Evolutionary conservation across 345 rosid genomes (phyloP).

Genomic region (Populus euphratica): DNA sequence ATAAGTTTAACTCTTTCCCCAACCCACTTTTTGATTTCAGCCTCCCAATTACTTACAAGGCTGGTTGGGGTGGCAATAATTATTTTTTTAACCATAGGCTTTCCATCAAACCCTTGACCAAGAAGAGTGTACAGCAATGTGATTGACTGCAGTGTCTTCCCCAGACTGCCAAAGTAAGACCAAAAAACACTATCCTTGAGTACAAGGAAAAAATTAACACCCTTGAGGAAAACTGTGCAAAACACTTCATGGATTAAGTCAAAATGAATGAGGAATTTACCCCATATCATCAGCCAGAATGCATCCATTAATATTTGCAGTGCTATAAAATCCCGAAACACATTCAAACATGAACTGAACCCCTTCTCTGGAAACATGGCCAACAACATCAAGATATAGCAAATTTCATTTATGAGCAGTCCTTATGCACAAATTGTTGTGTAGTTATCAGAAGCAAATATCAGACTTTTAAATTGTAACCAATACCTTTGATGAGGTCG

Average conservation of each 20-base stretch:
- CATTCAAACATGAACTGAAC: conserved; percentile 99
- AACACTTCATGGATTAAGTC: background rate
- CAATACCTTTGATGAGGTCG: conserved; percentile 97
- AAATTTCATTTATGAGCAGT: conserved; percentile 1
- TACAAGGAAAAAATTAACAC: background rate
- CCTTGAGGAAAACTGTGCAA: background rate
- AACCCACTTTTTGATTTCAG: conserved; percentile 92
- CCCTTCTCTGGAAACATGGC: conserved; percentile 72
- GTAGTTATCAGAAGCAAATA: background rate
- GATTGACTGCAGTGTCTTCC: conserved; percentile 96
- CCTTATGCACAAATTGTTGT: background rate
- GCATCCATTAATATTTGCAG: conserved; percentile 70
- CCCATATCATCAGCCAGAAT: conserved; percentile 99
- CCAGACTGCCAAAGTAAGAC: conserved; percentile 62
- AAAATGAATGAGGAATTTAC: conserved; percentile 41
- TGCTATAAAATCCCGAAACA: conserved; percentile 63
- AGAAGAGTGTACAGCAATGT: conserved; percentile 85
- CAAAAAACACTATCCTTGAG: conserved; percentile 9
- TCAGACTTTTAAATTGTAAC: background rate
- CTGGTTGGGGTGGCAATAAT: conserved; percentile 97
- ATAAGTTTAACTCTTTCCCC: conserved; percentile 83
- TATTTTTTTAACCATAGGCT: conserved; percentile 88
- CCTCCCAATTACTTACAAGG: conserved; percentile 99
- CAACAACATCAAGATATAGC: background rate
- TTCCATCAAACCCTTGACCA: conserved; percentile 85